Conservation (phyloP, 495 filamentous ascomycete species). For the Tuber brumale region DNA sequence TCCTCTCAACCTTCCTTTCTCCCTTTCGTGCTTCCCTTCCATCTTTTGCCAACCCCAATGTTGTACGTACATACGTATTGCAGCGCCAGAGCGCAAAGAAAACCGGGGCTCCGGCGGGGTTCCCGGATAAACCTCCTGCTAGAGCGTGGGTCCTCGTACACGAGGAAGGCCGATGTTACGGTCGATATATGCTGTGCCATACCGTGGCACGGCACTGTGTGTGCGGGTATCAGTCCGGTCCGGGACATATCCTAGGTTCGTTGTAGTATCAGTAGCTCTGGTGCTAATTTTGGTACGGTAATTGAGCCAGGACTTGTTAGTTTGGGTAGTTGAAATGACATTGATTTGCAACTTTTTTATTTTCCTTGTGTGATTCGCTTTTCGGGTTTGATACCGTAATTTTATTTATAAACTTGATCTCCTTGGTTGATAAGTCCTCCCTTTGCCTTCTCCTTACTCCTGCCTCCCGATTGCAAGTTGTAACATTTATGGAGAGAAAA, state of each 20-base stretch:
- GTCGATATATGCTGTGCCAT: not conserved
- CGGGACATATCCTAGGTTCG: not conserved
- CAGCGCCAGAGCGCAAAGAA: slow-evolving; percentile 1
- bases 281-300: not conserved
- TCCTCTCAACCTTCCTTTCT: not conserved
- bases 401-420: not conserved
- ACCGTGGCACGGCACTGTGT: not conserved
- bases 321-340: not conserved
- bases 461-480: not conserved
- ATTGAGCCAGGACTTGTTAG: not conserved
- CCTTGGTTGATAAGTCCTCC: not conserved
- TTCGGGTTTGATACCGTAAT: not conserved
- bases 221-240: not conserved
- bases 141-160: not conserved
- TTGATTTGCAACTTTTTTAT: not conserved
- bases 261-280: not conserved
- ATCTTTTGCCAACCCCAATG: not conserved
- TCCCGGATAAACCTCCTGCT: not conserved
- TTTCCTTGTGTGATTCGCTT: not conserved
- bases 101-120: not conserved
- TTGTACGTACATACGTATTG: not conserved
- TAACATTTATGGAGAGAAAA: not conserved
- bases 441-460: not conserved
- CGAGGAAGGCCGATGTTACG: not conserved
- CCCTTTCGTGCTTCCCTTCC: not conserved